A percentile compares a stretch with the other conserved stretches of the same genome.
phyloP scores from a whole-genome alignment of 345 rosid genomes.

The Dimocarpus longan region DNA sequence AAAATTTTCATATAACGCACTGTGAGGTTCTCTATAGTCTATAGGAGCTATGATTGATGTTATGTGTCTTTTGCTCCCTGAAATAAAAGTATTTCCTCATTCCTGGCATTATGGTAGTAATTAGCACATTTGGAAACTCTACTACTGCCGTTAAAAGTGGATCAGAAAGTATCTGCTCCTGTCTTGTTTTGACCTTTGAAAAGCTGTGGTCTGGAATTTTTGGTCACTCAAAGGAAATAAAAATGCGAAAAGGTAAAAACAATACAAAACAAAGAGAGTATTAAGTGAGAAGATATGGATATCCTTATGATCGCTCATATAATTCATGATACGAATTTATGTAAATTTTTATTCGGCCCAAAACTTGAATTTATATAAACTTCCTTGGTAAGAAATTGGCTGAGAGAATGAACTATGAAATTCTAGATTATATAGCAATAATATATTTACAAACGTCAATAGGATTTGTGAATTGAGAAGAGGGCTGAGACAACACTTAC shows the following conservation, averaged over 20 bases:
- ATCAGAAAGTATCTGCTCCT: background rate
- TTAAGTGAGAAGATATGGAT: background rate
- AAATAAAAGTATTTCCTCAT: background rate
- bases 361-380: background rate
- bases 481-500: background rate
- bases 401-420: background rate
- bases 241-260: background rate
- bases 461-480: background rate
- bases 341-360: background rate
- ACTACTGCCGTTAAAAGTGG: background rate
- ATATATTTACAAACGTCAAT: background rate
- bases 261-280: background rate
- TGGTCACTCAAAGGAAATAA: background rate
- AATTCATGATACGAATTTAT: background rate
- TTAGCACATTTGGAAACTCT: background rate
- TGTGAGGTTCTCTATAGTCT: background rate
- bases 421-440: background rate
- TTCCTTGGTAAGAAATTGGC: background rate
- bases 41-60: background rate
- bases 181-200: conserved; percentile 2
- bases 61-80: background rate
- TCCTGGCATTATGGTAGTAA: background rate
- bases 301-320: background rate
- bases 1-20: background rate
- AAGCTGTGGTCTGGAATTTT: background rate